These are phyloP conservation scores for Podospora didyma DNA, from an alignment of 495 filamentous ascomycete species.

Conservation along the genomic window DNA sequence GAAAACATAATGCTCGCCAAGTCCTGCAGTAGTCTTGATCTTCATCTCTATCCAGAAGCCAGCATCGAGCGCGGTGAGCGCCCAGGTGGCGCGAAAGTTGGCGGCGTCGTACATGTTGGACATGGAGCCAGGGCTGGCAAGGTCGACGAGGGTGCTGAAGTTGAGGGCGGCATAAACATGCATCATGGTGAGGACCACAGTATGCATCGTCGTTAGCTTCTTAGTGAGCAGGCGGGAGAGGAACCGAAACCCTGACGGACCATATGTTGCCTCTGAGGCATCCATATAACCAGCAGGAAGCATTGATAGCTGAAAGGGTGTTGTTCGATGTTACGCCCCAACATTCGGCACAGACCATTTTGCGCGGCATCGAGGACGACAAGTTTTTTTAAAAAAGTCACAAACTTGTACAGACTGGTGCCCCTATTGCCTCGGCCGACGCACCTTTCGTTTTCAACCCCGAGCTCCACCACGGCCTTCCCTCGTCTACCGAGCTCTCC, in stretches of 20 bases:
- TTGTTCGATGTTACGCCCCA: slow-evolving; percentile 62
- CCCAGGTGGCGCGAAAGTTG: slow-evolving; percentile 98
- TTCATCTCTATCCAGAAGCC: slow-evolving; percentile 99
- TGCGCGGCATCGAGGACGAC: slow-evolving; percentile 69
- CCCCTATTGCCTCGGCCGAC: slow-evolving; percentile 47
- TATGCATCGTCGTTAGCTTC: slow-evolving; percentile 79
- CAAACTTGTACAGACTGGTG: slow-evolving; percentile 5
- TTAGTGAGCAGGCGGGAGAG: slow-evolving; percentile 66
- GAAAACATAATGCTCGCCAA: slow-evolving; percentile 77
- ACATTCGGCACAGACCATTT: slow-evolving; percentile 51
- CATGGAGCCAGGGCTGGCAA: slow-evolving; percentile 90
- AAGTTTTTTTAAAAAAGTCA: slow-evolving; percentile 67
- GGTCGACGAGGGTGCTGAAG: slow-evolving; percentile 83
- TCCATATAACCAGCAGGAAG: too few species aligned
- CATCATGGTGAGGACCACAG: slow-evolving; percentile 78
- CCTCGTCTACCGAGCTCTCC: slow-evolving; percentile 80
- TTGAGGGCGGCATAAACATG: slow-evolving; percentile 91
- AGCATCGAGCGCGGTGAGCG: slow-evolving; percentile 89
- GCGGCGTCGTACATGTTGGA: slow-evolving; percentile 89
- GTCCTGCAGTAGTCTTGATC: slow-evolving; percentile 73
- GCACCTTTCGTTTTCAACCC: slow-evolving; percentile 51
- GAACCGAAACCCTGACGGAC: slow-evolving; percentile 69
- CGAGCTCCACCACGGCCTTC: slow-evolving; percentile 58
- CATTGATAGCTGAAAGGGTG: too few species aligned
- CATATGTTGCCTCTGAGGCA: slow-evolving; percentile 76